Evolutionary conservation across 495 filamentous ascomycete genomes (phyloP).

Genomic region (Xylaria longipes): DNA sequence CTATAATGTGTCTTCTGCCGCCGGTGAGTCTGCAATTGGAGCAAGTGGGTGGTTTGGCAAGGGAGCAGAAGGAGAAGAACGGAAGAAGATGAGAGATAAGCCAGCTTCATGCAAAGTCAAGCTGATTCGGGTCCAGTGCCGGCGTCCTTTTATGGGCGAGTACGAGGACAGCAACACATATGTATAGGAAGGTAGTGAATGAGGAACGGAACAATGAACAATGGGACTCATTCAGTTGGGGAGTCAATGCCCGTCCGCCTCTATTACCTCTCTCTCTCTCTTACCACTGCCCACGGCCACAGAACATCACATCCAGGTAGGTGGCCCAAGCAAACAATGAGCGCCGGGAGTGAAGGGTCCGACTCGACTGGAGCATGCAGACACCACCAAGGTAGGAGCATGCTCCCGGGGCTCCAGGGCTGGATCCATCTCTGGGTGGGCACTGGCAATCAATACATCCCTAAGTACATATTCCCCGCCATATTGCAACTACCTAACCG

Average conservation of each 20-base stretch:
- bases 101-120: conserved; percentile 1
- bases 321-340: conserved; percentile 8
- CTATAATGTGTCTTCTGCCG: conserved; percentile 2
- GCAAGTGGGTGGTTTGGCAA: not conserved
- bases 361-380: not conserved
- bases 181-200: not conserved
- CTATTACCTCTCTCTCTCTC: not conserved
- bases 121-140: not conserved
- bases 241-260: not conserved
- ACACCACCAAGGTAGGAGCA: not conserved
- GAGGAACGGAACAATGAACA: not conserved
- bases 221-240: conserved; percentile 4
- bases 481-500: not conserved
- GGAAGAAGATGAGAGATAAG: not conserved
- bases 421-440: too few species aligned
- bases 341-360: not conserved
- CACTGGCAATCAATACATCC: too few species aligned
- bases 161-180: not conserved
- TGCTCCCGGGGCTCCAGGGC: too few species aligned
- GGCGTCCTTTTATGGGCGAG: not conserved
- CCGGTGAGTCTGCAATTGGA: conserved; percentile 5
- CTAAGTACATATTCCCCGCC: not conserved
- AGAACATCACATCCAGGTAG: not conserved
- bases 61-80: not conserved
- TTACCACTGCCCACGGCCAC: not conserved